These are phyloP conservation scores for Sclerotinia minor DNA, from an alignment of 2,329 filamentous ascomycete genomes.

Conservation along the genomic window DNA sequence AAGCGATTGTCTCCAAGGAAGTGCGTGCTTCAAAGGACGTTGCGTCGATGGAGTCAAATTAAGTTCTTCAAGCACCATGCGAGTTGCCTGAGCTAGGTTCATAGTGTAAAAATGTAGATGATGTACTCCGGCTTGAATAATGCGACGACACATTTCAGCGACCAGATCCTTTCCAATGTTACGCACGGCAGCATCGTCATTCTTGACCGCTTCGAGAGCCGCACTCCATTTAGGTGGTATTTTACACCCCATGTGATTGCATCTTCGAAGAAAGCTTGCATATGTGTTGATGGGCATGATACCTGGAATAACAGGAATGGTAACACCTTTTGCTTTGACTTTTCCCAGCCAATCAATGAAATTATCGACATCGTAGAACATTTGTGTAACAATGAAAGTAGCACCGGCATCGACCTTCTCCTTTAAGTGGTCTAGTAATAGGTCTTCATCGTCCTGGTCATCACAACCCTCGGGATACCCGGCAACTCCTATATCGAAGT, in stretches of 20 bases:
- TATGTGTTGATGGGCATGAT: conserved; percentile 97
- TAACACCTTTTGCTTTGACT: conserved; percentile 82
- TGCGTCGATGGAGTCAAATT: conserved; percentile 75
- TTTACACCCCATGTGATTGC: conserved; percentile 85
- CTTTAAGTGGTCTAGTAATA: conserved; percentile 87
- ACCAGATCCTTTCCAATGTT: conserved; percentile 86
- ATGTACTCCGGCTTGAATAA: conserved; percentile 77
- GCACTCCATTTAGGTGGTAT: conserved; percentile 80
- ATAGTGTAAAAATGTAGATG: conserved; percentile 99
- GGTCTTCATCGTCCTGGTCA: conserved; percentile 83
- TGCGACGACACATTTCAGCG: conserved; percentile 83
- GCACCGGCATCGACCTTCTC: conserved; percentile 95
- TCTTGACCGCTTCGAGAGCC: conserved; percentile 88
- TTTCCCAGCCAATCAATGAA: conserved; percentile 89
- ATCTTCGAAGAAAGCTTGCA: conserved; percentile 84
- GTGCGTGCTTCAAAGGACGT: conserved; percentile 79
- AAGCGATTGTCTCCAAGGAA: conserved; percentile 95
- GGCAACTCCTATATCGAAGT: conserved; percentile 97
- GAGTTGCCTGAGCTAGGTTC: conserved; percentile 93
- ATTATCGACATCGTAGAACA: conserved; percentile 98
- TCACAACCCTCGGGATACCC: conserved; percentile 96
- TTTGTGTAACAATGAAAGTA: conserved; percentile 94
- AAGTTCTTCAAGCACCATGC: conserved; percentile 90
- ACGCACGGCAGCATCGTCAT: conserved; percentile 89
- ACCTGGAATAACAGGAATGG: conserved; percentile 77